Conservation (phyloP, 2,329 filamentous ascomycete genomes). For the Talaromyces sp. region DNA sequence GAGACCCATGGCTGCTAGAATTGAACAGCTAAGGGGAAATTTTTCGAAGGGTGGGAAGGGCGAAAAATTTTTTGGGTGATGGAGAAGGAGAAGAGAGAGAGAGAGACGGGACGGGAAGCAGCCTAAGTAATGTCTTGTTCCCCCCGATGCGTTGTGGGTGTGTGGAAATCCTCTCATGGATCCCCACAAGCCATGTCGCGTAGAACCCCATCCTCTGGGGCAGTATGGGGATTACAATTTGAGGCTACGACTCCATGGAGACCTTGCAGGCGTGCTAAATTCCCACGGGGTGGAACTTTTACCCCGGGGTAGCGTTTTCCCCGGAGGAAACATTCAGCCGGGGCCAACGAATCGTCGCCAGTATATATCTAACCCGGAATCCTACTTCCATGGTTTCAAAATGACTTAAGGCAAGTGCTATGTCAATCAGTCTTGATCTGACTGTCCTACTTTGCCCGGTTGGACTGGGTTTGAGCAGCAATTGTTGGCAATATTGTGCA, state of each 20-base stretch:
- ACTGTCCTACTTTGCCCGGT: background rate
- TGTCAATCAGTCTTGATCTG: background rate
- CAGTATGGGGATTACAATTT: conserved; percentile 29
- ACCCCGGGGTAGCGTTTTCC: conserved; percentile 38
- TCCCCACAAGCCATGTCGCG: conserved; percentile 32
- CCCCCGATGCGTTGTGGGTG: conserved; percentile 14
- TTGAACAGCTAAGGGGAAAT: conserved; percentile 11
- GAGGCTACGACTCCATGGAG: conserved; percentile 23
- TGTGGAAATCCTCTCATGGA: conserved; percentile 24
- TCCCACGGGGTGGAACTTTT: conserved; percentile 18
- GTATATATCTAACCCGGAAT: conserved; percentile 21
- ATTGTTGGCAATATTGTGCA: too few relatives aligned
- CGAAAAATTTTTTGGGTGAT: conserved; percentile 9
- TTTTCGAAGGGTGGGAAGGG: conserved; percentile 1
- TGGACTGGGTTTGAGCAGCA: too few relatives aligned
- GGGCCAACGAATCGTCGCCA: conserved; percentile 15
- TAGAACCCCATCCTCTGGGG: conserved; percentile 30
- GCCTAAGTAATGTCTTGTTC: conserved; percentile 24
- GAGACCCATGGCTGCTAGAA: conserved; percentile 32
- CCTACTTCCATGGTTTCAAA: conserved; percentile 12
- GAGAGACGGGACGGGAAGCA: conserved; percentile 14
- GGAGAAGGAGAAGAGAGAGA: conserved; percentile 9
- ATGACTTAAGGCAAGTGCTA: background rate
- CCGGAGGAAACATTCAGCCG: conserved; percentile 35
- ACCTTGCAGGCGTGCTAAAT: conserved; percentile 21